Percentiles rank a stretch among this genome's conserved stretches.
These are phyloP conservation scores for Aspergillus sp. DNA, from an alignment of 2,329 filamentous ascomycete species.

Conservation along the genomic window DNA sequence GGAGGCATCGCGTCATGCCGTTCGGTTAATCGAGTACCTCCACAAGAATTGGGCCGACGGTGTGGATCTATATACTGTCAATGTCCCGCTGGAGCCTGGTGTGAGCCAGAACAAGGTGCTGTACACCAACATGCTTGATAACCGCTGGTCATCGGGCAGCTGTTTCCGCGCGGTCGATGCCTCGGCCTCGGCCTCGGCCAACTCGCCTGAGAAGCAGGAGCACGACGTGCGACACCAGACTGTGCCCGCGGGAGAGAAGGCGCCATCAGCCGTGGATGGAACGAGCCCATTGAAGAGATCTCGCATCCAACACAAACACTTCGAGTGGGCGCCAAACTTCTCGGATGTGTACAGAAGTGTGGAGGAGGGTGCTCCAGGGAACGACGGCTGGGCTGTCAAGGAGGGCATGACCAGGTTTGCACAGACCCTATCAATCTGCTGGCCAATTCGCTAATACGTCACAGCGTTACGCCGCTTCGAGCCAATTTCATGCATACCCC, in stretches of 20 bases:
- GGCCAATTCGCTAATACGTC: constrained; percentile 9
- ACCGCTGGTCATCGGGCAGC: constrained; percentile 80
- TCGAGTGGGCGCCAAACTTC: constrained; percentile 92
- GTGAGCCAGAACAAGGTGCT: constrained; percentile 71
- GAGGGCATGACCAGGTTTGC: constrained; percentile 79
- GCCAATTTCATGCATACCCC: constrained; percentile 86
- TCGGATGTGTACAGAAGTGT: constrained; percentile 85
- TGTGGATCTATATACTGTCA: constrained; percentile 86
- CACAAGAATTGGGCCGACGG: constrained; percentile 71
- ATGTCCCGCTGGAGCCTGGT: constrained; percentile 80
- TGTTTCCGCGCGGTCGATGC: constrained; percentile 81
- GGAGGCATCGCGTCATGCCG: constrained; percentile 72
- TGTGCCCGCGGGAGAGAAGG: too few relatives aligned
- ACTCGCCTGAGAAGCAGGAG: constrained; percentile 67
- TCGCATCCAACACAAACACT: constrained; percentile 76
- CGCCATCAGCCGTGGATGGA: constrained; percentile 45
- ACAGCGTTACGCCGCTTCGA: constrained; percentile 82
- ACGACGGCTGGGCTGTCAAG: constrained; percentile 90
- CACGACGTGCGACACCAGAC: constrained; percentile 67
- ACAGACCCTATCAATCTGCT: neutral
- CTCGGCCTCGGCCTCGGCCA: constrained; percentile 60
- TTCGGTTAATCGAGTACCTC: constrained; percentile 77
- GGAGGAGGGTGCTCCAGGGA: constrained; percentile 74
- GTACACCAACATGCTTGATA: constrained; percentile 87
- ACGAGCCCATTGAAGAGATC: constrained; percentile 35